phyloP scores from a whole-genome alignment of 2,329 filamentous ascomycete species.

The Blastomyces silverae region DNA sequence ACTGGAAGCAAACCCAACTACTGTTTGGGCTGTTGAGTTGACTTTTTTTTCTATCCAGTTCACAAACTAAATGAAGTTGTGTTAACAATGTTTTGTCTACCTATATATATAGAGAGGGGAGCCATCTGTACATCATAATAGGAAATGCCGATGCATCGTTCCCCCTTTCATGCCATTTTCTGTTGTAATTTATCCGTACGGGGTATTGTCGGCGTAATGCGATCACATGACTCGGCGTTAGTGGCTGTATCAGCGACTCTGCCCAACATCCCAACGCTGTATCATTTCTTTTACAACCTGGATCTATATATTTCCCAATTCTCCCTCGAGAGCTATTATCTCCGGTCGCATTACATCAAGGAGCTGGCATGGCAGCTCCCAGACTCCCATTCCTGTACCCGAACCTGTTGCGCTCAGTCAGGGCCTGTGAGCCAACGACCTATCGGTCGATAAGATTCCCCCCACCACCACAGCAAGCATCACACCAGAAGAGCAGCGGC shows the following conservation, averaged over 20 bases:
- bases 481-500: constrained; percentile 19
- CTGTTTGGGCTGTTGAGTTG: constrained; percentile 66
- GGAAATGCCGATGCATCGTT: neutral
- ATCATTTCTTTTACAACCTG: neutral
- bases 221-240: constrained; percentile 1
- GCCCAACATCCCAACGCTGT: neutral
- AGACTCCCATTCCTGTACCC: constrained; percentile 64
- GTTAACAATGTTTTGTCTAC: too few species aligned
- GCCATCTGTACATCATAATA: neutral
- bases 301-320: neutral
- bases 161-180: too few species aligned
- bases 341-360: neutral
- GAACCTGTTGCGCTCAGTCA: constrained; percentile 54
- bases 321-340: neutral
- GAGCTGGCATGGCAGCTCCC: constrained; percentile 50
- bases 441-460: constrained; percentile 40
- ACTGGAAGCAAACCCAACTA: constrained; percentile 74
- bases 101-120: neutral
- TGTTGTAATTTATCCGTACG: too few species aligned
- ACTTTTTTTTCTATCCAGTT: neutral
- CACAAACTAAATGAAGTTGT: neutral
- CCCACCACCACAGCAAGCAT: constrained; percentile 16
- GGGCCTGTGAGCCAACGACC: constrained; percentile 43
- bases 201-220: too few species aligned
- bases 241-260: neutral